Base-by-base conservation (phyloP, 2,329 filamentous ascomycete genomes). In the Massarina eburnea region DNA sequence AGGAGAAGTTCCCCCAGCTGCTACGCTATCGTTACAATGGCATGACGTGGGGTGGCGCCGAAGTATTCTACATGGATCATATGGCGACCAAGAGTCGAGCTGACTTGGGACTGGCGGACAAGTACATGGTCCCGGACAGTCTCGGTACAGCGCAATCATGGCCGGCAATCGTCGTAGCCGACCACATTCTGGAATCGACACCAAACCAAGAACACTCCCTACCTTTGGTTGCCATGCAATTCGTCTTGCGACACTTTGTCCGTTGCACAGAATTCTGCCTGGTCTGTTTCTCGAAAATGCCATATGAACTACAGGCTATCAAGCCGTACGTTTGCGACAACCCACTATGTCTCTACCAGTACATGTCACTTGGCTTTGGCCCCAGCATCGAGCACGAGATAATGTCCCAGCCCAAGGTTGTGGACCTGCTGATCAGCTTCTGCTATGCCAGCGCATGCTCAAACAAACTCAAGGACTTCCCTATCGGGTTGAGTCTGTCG, bases 311-410 rank as follows among this genome's bases (percentile, higher is more conserved):
- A 29, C 82, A 85, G 57, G 82, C 86, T 1, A 74, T 91, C 48
- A 89, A 88, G 55, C 88, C 88, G 2, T 78, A 79, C 50, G 89
- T 96, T 35, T 96, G 91, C 70, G 81, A 81, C 18, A 79, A 81
- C 10, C 75, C 79, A 1, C 76, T 96, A 3, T 96, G 91, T 60
- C 74, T 95, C 3, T 95, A 88, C 60, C 91, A 96, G 62, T 95
- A 94, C 71, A 88, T 95, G 78, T 78, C 81, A 14, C 76, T 95
- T n/a, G 90, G 89, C 0, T 85, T 96, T 59, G 91, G 91, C 0
- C 87, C 89, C 1, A 90, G 83, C 57, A 83, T 95, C 45, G 91
- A 96, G 64, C 84, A 91, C 62, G 90, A 96, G 61, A 87, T 96
- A 18, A 62, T 87, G 20, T 81, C 82, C 10, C 88, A 91, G 62